Evolutionary conservation across 2,329 filamentous ascomycete genomes (phyloP).

Genomic region (Ilyonectria robusta): DNA sequence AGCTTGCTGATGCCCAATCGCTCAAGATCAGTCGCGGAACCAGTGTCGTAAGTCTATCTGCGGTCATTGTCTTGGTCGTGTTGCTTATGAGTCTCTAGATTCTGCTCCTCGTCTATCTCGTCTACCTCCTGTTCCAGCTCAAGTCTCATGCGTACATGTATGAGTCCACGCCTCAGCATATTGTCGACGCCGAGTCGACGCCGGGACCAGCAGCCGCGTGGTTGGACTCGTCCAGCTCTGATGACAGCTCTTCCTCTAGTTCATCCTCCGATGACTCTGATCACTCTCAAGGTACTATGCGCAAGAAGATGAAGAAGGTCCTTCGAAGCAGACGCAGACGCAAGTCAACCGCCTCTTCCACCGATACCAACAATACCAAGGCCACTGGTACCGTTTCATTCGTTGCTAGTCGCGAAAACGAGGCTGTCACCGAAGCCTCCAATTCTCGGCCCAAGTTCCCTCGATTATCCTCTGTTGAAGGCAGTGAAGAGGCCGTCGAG

Average conservation of each 20-base stretch:
- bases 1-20: slow-evolving; percentile 77
- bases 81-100: slow-evolving; percentile 62
- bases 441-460: slow-evolving; percentile 54
- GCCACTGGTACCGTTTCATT: slow-evolving; percentile 59
- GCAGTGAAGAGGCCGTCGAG: slow-evolving; percentile 61
- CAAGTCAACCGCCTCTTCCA: slow-evolving; percentile 82
- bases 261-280: slow-evolving; percentile 78
- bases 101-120: slow-evolving; percentile 82
- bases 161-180: slow-evolving; percentile 90
- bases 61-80: slow-evolving; percentile 33
- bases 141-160: slow-evolving; percentile 95
- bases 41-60: slow-evolving; percentile 75
- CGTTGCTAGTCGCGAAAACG: slow-evolving; percentile 53
- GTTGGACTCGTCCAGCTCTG: slow-evolving; percentile 78
- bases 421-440: slow-evolving; percentile 56
- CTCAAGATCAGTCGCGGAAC: slow-evolving; percentile 91
- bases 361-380: slow-evolving; percentile 64
- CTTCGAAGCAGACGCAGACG: slow-evolving; percentile 79
- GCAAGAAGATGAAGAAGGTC: slow-evolving; percentile 81
- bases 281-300: slow-evolving; percentile 72
- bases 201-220: slow-evolving; percentile 88
- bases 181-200: slow-evolving; percentile 91
- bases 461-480: slow-evolving; percentile 54
- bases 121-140: slow-evolving; percentile 91
- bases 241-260: slow-evolving; percentile 70